These are phyloP conservation scores for Colletotrichum phormii DNA, from an alignment of 2,329 filamentous ascomycete species.

Conservation along the genomic window DNA sequence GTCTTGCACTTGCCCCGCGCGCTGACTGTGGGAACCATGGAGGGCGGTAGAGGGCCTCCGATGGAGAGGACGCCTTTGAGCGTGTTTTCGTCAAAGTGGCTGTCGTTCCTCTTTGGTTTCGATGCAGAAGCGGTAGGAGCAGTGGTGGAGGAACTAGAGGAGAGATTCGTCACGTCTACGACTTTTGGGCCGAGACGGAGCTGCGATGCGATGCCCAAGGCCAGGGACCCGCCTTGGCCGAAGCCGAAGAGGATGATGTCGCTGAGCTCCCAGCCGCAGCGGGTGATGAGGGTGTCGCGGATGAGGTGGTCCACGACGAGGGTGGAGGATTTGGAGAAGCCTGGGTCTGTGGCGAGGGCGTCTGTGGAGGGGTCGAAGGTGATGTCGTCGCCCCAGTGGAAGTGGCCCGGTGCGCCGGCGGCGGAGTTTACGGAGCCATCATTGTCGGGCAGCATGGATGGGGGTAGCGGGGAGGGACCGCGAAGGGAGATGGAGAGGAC, in stretches of 20 bases:
- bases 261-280: slow-evolving; percentile 68
- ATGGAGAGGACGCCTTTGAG: slow-evolving; percentile 72
- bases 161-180: slow-evolving; percentile 46
- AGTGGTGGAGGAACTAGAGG: not conserved
- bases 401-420: slow-evolving; percentile 46
- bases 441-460: slow-evolving; percentile 67
- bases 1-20: slow-evolving; percentile 68
- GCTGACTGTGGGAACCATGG: slow-evolving; percentile 60
- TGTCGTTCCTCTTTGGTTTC: slow-evolving; percentile 14
- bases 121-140: not conserved
- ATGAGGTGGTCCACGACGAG: slow-evolving; percentile 65
- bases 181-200: slow-evolving; percentile 50
- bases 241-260: slow-evolving; percentile 76
- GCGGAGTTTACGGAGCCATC: slow-evolving; percentile 32
- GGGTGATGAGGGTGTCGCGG: slow-evolving; percentile 59
- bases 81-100: slow-evolving; percentile 27
- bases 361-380: slow-evolving; percentile 62
- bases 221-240: slow-evolving; percentile 75
- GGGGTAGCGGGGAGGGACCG: slow-evolving; percentile 76
- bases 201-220: slow-evolving; percentile 65
- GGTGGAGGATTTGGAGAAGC: slow-evolving; percentile 62
- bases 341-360: slow-evolving; percentile 70
- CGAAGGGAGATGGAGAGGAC: slow-evolving; percentile 81
- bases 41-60: slow-evolving; percentile 68
- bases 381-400: slow-evolving; percentile 78